A percentile compares a stretch with the other conserved stretches of the same genome.
These are phyloP conservation scores for Scutellaria barbata DNA, from an alignment of 257 asterid genomes.

Conservation along the genomic window DNA sequence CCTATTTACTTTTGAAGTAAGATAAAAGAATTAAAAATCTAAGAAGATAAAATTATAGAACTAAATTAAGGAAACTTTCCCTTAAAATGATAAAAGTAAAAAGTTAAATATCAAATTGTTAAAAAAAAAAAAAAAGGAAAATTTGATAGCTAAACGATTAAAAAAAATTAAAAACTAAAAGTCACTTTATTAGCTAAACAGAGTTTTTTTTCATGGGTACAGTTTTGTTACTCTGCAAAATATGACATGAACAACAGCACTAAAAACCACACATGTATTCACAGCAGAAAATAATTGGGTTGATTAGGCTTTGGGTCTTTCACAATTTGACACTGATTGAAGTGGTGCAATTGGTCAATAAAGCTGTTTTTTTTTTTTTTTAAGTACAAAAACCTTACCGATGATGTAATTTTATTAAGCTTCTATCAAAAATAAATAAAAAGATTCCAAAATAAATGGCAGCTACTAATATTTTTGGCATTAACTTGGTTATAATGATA, in stretches of 20 bases:
- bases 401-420: constrained; percentile 26
- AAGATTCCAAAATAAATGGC: not conserved
- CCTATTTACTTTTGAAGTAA: no score
- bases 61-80: no score
- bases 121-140: no score
- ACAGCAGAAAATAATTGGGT: constrained; percentile 9
- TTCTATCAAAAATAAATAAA: not conserved
- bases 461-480: constrained; percentile 14
- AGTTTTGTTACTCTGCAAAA: not conserved
- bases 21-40: no score
- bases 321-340: constrained; percentile 29
- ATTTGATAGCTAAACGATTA: no score
- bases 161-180: no score
- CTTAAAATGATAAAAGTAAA: no score
- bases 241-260: not conserved
- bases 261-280: constrained; percentile 14
- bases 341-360: no score
- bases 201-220: no score
- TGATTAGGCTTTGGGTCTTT: constrained; percentile 19
- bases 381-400: not conserved
- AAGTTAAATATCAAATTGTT: no score
- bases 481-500: constrained; percentile 4
- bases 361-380: not conserved
- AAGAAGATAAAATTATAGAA: no score
- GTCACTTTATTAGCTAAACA: no score